Evolutionary conservation across 1,284 basidiomycete species (phyloP).

Genomic region (Cutaneotrichosporon daszewskae): DNA sequence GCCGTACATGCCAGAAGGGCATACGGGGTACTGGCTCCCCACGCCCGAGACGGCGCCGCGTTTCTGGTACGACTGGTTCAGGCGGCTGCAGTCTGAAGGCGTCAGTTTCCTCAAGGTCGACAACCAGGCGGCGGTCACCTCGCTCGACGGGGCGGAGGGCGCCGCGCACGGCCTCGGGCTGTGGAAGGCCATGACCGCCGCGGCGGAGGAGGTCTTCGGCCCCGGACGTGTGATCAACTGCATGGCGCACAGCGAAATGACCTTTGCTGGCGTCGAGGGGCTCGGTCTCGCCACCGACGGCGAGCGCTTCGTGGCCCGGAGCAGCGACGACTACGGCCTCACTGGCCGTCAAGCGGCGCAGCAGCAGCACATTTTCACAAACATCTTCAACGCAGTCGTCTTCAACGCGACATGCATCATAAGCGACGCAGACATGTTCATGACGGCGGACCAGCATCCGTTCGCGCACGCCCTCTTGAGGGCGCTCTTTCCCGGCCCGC

Average conservation of each 20-base stretch:
- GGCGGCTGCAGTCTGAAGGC: slow-evolving; percentile 20
- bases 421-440: slow-evolving; percentile 40
- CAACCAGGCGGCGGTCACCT: slow-evolving; percentile 25
- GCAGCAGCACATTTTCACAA: slow-evolving; percentile 25
- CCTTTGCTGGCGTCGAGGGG: slow-evolving; percentile 25
- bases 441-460: slow-evolving; percentile 19
- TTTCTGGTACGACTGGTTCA: slow-evolving; percentile 38
- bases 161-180: slow-evolving; percentile 13
- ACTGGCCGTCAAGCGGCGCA: slow-evolving; percentile 18
- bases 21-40: slow-evolving; percentile 20
- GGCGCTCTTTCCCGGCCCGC: slow-evolving; percentile 27
- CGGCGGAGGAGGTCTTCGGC: slow-evolving; percentile 21
- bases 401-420: slow-evolving; percentile 25
- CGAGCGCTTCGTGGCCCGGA: slow-evolving; percentile 10
- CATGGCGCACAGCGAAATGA: slow-evolving; percentile 33
- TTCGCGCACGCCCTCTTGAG: slow-evolving; percentile 31
- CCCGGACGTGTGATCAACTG: slow-evolving; percentile 27
- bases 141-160: slow-evolving; percentile 9
- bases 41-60: slow-evolving; percentile 18
- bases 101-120: slow-evolving; percentile 36
- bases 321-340: slow-evolving; percentile 35
- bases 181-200: slow-evolving; percentile 21
- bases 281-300: slow-evolving; percentile 1
- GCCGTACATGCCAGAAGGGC: slow-evolving; percentile 3
- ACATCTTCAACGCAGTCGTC: slow-evolving; percentile 26